Evolutionary conservation across 192 early-diverging fungal genomes (phyloP).

Genomic region (Entomortierella chlamydospora): DNA sequence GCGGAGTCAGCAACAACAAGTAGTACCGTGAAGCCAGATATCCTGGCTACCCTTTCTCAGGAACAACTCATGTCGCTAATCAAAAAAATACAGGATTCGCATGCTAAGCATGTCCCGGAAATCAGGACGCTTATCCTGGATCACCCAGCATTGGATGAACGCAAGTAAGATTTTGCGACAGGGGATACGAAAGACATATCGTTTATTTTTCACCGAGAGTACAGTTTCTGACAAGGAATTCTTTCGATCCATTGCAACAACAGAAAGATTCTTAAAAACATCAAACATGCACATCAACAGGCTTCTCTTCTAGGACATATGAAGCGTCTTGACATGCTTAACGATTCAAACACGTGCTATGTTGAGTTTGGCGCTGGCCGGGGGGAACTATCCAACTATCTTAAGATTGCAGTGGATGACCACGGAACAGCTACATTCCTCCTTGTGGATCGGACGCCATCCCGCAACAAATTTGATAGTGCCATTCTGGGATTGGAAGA

Average conservation of each 20-base stretch:
- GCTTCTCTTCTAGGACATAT: conserved; percentile 89
- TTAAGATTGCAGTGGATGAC: conserved; percentile 61
- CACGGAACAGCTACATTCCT: conserved; percentile 62
- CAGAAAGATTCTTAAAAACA: conserved; percentile 54
- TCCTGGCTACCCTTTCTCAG: conserved; percentile 25
- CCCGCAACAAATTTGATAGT: conserved; percentile 76
- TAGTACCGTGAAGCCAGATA: conserved; percentile 7
- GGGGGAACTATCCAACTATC: conserved; percentile 66
- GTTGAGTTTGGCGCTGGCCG: conserved; percentile 87
- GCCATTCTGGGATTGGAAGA: conserved; percentile 51
- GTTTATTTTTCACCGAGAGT: not conserved
- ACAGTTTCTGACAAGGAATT: not conserved
- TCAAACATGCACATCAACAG: conserved; percentile 67
- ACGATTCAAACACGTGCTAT: conserved; percentile 65
- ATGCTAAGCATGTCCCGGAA: conserved; percentile 39
- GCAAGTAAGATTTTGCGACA: conserved; percentile 28
- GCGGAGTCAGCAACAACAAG: conserved; percentile 22
- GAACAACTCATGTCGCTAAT: conserved; percentile 27
- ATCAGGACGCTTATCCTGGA: conserved; percentile 37
- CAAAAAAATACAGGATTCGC: conserved; percentile 45
- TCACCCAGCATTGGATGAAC: conserved; percentile 46
- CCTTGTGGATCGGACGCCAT: conserved; percentile 83
- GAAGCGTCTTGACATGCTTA: conserved; percentile 66
- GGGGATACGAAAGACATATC: not conserved
- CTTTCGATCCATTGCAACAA: not conserved